Conservation (phyloP, 768 basidiomycete genomes). For the Cantharellus cinnabarinus region DNA sequence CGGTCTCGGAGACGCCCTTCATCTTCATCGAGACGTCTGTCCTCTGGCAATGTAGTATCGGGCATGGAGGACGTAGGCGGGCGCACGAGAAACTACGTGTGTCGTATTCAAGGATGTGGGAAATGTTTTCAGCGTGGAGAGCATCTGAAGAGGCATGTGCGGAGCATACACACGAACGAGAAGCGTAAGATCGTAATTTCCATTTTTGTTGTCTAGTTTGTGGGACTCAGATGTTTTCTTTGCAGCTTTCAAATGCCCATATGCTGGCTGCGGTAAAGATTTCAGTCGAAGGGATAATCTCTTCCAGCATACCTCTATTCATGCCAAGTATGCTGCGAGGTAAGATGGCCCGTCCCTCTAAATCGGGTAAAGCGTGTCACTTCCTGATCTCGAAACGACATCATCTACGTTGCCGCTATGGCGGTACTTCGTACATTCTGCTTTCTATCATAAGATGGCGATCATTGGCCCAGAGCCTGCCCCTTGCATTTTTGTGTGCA, state of each 20-base stretch:
- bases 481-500: background rate
- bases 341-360: background rate
- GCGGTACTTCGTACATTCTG: background rate
- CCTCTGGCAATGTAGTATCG: background rate
- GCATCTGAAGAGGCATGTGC: conserved; percentile 74
- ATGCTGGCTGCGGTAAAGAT: conserved; percentile 42
- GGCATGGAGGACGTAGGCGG: background rate
- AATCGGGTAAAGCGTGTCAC: background rate
- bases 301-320: conserved; percentile 56
- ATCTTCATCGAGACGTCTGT: background rate
- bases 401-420: background rate
- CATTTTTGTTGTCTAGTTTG: background rate
- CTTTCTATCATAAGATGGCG: background rate
- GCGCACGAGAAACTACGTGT: conserved; percentile 33
- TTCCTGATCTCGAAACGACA: background rate
- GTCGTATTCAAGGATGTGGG: conserved; percentile 63
- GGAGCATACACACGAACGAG: conserved; percentile 80
- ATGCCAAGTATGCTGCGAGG: conserved; percentile 13
- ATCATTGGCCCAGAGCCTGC: background rate
- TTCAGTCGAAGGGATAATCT: conserved; percentile 71
- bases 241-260: conserved; percentile 52
- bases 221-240: background rate
- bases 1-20: background rate
- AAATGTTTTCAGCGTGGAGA: conserved; percentile 79
- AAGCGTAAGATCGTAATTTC: conserved; percentile 42